phyloP scores from a whole-genome alignment of 768 basidiomycete genomes.

The Crucibulum laeve region DNA sequence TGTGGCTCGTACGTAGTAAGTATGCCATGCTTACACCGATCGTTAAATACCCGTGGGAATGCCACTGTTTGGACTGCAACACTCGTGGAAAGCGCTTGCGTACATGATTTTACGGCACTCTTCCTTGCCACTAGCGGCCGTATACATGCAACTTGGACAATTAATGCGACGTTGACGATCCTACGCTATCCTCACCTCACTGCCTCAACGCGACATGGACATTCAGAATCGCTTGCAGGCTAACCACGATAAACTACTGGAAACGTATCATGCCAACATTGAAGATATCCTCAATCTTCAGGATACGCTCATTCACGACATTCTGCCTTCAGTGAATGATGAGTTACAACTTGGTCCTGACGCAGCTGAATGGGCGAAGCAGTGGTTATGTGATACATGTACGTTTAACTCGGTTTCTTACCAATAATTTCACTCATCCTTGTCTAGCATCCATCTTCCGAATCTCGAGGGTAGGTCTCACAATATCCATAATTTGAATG shows the following conservation, averaged over 20 bases:
- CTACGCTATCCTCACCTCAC: conserved; percentile 1
- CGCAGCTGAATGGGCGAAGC: conserved; percentile 45
- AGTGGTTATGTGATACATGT: conserved; percentile 69
- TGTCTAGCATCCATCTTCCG: conserved; percentile 51
- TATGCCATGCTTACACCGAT: too few relatives aligned
- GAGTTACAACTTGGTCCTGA: conserved; percentile 49
- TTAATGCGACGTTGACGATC: not conserved
- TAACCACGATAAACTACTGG: conserved; percentile 43
- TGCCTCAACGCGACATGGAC: conserved; percentile 20
- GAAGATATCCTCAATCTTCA: conserved; percentile 44
- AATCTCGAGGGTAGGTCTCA: conserved; percentile 50
- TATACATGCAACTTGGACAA: not conserved
- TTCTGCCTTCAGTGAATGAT: conserved; percentile 55
- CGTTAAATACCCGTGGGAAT: too few relatives aligned
- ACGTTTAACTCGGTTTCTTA: conserved; percentile 19
- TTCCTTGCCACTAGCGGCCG: too few relatives aligned
- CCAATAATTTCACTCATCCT: conserved; percentile 4
- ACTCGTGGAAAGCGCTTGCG: too few relatives aligned
- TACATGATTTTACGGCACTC: too few relatives aligned
- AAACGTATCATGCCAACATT: conserved; percentile 46
- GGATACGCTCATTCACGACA: conserved; percentile 45
- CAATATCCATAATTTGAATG: conserved; percentile 4
- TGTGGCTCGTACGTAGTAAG: too few relatives aligned
- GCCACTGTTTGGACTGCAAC: too few relatives aligned
- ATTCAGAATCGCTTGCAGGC: conserved; percentile 35